Evolutionary conservation across 2,329 filamentous ascomycete species (phyloP).

Genomic region (Cordyceps javanica): DNA sequence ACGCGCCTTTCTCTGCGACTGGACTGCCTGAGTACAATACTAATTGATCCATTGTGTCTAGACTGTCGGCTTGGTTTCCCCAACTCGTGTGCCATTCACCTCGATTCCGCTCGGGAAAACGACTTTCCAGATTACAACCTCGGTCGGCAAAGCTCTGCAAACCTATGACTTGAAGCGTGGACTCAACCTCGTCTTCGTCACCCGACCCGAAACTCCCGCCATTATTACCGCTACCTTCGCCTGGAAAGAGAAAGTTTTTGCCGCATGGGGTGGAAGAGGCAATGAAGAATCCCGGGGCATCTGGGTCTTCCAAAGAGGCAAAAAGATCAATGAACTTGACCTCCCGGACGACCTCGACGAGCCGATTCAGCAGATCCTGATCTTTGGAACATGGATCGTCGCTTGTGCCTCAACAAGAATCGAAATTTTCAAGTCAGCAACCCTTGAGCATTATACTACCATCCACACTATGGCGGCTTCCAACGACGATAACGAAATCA

Average conservation of each 20-base stretch:
- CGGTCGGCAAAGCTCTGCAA: constrained; percentile 81
- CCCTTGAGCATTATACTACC: constrained; percentile 85
- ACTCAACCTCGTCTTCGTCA: constrained; percentile 89
- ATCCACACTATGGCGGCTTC: constrained; percentile 54
- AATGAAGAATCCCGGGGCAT: constrained; percentile 57
- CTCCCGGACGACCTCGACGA: constrained; percentile 59
- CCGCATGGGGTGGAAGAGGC: constrained; percentile 72
- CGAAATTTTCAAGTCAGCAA: constrained; percentile 82
- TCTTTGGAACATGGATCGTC: constrained; percentile 89
- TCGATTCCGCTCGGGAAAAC: constrained; percentile 84
- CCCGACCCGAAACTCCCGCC: constrained; percentile 78
- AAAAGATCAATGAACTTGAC: constrained; percentile 70
- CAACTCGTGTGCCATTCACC: constrained; percentile 84
- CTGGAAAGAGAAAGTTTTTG: constrained; percentile 81
- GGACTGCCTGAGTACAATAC: constrained; percentile 5
- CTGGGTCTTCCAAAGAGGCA: constrained; percentile 90
- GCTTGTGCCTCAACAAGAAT: constrained; percentile 69
- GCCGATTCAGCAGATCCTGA: constrained; percentile 68
- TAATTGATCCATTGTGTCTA: constrained; percentile 29
- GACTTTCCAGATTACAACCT: constrained; percentile 96
- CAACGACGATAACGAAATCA: constrained; percentile 61
- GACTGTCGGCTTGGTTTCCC: constrained; percentile 91
- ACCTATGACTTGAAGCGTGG: constrained; percentile 92
- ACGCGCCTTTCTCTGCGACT: constrained; percentile 31
- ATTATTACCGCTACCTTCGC: constrained; percentile 80